Percentiles rank a stretch among this genome's conserved stretches.
Evolutionary conservation across 2,329 filamentous ascomycete species (phyloP).

Genomic region (Macrophomina tecta): DNA sequence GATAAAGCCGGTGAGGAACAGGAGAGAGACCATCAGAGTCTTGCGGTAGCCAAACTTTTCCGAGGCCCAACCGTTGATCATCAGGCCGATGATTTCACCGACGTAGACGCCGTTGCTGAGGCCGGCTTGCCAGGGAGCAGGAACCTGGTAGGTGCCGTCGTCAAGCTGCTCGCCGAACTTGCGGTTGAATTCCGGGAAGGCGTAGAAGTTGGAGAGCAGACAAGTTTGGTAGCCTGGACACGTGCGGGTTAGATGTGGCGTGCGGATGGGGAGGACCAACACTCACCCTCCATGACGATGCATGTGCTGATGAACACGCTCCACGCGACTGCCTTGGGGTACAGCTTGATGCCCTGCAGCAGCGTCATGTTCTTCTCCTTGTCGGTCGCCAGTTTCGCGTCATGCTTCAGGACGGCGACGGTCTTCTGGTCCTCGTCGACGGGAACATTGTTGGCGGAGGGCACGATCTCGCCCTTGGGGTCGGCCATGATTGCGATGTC

Average conservation of each 20-base stretch:
- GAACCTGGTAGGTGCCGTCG: conserved; percentile 49
- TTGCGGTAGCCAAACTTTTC: conserved; percentile 55
- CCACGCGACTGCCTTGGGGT: conserved; percentile 87
- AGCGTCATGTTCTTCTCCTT: conserved; percentile 62
- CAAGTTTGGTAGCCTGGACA: conserved; percentile 76
- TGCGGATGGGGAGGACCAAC: no score
- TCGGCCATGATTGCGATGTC: conserved; percentile 3
- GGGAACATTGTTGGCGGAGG: conserved; percentile 30
- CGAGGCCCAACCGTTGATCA: conserved; percentile 54
- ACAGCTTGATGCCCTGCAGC: conserved; percentile 76
- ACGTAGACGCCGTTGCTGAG: conserved; percentile 55
- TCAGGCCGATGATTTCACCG: conserved; percentile 54
- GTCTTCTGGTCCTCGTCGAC: conserved; percentile 37
- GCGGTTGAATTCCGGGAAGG: conserved; percentile 53
- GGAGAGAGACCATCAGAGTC: conserved; percentile 53
- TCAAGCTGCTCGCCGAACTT: conserved; percentile 51
- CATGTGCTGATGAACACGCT: conserved; percentile 86
- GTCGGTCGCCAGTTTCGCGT: conserved; percentile 53
- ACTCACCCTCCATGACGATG: conserved; percentile 76
- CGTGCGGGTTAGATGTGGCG: no score
- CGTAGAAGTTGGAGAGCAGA: conserved; percentile 80
- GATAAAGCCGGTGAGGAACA: conserved; percentile 51
- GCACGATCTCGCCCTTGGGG: conserved; percentile 8
- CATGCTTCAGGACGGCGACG: conserved; percentile 43
- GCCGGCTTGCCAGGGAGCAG: conserved; percentile 55